Evolutionary conservation across 495 filamentous ascomycete species (phyloP).

Genomic region (Daldinia vernicosa): DNA sequence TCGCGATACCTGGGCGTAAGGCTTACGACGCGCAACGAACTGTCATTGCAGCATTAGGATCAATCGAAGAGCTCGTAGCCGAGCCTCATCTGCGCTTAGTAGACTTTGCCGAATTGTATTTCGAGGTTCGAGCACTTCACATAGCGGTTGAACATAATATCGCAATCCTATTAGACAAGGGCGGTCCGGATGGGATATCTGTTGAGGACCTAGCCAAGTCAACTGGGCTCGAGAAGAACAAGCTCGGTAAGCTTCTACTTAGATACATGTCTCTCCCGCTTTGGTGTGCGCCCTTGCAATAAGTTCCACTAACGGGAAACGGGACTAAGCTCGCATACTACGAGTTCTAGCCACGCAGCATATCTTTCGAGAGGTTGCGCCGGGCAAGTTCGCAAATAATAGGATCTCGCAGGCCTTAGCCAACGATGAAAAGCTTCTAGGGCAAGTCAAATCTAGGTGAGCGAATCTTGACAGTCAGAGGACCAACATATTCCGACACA

Average conservation of each 20-base stretch:
- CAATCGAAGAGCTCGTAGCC: slow-evolving; percentile 44
- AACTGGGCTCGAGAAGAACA: slow-evolving; percentile 42
- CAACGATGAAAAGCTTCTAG: slow-evolving; percentile 38
- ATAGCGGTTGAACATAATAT: slow-evolving; percentile 47
- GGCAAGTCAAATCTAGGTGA: slow-evolving; percentile 43
- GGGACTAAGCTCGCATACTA: slow-evolving; percentile 26
- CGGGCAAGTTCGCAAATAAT: slow-evolving; percentile 38
- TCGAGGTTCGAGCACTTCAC: slow-evolving; percentile 46
- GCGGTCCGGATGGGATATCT: slow-evolving; percentile 36
- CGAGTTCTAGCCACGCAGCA: slow-evolving; percentile 33
- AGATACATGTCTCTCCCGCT: neutral
- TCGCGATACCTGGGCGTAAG: slow-evolving; percentile 33
- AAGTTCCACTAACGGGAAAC: slow-evolving; percentile 9
- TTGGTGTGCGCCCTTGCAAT: neutral
- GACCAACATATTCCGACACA: neutral
- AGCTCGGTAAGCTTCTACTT: slow-evolving; percentile 37
- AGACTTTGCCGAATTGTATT: slow-evolving; percentile 46
- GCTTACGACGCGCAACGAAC: slow-evolving; percentile 47
- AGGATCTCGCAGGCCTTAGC: slow-evolving; percentile 48
- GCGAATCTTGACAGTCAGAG: slow-evolving; percentile 19
- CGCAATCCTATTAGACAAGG: slow-evolving; percentile 38
- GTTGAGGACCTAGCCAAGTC: slow-evolving; percentile 39
- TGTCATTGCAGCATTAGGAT: slow-evolving; percentile 42
- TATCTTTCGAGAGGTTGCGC: slow-evolving; percentile 34
- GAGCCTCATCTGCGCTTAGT: slow-evolving; percentile 45